A percentile compares a stretch with the other conserved stretches of the same genome.
These are phyloP conservation scores for Barnettozyma salicaria DNA, from an alignment of 805 yeast species.

Conservation along the genomic window DNA sequence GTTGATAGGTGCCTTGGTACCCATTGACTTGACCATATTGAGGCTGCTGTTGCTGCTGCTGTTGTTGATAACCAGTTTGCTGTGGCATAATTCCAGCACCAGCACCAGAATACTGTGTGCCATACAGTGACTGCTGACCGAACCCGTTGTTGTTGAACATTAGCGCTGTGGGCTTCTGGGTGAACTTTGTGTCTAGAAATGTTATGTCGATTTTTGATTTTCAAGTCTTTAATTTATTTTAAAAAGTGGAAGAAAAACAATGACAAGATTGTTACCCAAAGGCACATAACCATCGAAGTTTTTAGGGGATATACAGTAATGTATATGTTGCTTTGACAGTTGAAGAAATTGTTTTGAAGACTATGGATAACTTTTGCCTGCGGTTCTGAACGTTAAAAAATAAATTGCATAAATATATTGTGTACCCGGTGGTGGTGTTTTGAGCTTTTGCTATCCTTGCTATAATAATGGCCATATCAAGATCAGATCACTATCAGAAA, in stretches of 20 bases:
- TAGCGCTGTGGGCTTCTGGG: not conserved
- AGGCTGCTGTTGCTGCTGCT: slow-evolving; percentile 17
- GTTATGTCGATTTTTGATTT: not conserved
- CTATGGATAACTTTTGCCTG: too few species aligned
- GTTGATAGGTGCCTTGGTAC: slow-evolving; percentile 27
- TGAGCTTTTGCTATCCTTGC: too few species aligned
- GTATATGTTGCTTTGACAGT: too few species aligned
- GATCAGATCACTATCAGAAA: not conserved
- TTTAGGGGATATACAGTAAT: too few species aligned
- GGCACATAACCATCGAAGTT: too few species aligned
- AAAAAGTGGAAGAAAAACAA: too few species aligned
- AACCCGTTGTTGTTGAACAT: slow-evolving; percentile 15
- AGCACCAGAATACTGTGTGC: slow-evolving; percentile 2
- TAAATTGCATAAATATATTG: too few species aligned
- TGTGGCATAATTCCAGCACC: slow-evolving; percentile 11
- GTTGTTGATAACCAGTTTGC: slow-evolving; percentile 17
- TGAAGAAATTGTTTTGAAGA: too few species aligned
- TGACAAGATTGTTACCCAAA: too few species aligned
- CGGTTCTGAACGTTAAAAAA: too few species aligned
- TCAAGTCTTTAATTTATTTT: not conserved
- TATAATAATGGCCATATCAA: not conserved
- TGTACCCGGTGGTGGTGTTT: too few species aligned
- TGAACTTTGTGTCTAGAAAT: too few species aligned
- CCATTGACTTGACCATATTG: slow-evolving; percentile 19
- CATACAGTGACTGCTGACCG: slow-evolving; percentile 12